A percentile compares a stretch with the other conserved stretches of the same genome.
Conservation (phyloP, 2,329 filamentous ascomycete species). For the Niveomyces coronatus region DNA sequence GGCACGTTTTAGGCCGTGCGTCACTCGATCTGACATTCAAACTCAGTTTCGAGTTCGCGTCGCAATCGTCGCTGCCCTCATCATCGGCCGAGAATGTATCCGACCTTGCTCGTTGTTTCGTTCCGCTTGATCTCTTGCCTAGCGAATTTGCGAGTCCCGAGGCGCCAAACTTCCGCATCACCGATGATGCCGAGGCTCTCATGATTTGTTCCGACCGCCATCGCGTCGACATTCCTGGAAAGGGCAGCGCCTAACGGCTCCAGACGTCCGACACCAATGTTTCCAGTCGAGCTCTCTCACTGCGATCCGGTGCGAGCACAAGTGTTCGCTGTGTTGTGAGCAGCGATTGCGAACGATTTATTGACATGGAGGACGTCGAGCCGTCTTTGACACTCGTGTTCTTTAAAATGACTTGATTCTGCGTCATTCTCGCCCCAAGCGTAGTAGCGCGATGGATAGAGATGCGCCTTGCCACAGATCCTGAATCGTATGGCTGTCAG, state of each 20-base stretch:
- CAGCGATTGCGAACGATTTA: slow-evolving; percentile 72
- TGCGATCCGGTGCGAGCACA: slow-evolving; percentile 62
- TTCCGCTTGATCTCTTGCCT: slow-evolving; percentile 56
- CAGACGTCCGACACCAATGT: slow-evolving; percentile 66
- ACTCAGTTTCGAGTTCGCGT: slow-evolving; percentile 2
- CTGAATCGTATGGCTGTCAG: too few species aligned
- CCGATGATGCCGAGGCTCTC: slow-evolving; percentile 67
- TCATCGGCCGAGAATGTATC: slow-evolving; percentile 3
- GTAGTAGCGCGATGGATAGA: slow-evolving; percentile 74
- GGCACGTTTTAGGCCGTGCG: slow-evolving; percentile 1
- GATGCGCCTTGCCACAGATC: slow-evolving; percentile 53
- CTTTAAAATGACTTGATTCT: slow-evolving; percentile 74
- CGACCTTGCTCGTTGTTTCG: slow-evolving; percentile 17
- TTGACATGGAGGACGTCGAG: slow-evolving; percentile 34
- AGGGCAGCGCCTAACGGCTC: slow-evolving; percentile 71
- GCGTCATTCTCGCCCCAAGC: slow-evolving; percentile 54
- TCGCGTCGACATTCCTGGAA: slow-evolving; percentile 65
- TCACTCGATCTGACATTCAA: slow-evolving; percentile 1
- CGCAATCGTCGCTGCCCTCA: slow-evolving; percentile 2
- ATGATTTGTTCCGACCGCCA: slow-evolving; percentile 61
- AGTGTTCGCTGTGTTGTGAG: slow-evolving; percentile 58
- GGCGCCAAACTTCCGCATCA: slow-evolving; percentile 82
- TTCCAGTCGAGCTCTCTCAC: slow-evolving; percentile 71
- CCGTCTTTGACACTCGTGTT: slow-evolving; percentile 52
- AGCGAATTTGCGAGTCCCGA: slow-evolving; percentile 71